Percentiles rank a stretch among this genome's conserved stretches.
phyloP scores from a whole-genome alignment of 176 grass and related monocot genomes.

The Musa beccarii region DNA sequence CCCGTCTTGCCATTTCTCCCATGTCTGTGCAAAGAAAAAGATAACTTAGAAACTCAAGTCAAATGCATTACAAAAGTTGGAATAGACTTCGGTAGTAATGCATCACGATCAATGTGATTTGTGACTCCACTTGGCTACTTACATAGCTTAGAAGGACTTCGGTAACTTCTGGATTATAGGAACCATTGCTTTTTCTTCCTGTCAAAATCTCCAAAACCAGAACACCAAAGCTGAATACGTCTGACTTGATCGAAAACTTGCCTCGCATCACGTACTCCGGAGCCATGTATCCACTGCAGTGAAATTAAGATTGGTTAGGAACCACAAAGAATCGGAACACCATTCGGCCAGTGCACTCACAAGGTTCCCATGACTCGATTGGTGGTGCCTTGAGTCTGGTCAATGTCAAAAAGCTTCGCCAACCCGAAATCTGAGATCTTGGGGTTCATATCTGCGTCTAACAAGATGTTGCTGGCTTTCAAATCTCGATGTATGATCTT shows the following conservation, averaged over 20 bases:
- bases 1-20: not conserved
- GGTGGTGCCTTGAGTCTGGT: not conserved
- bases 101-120: not conserved
- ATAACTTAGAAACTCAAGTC: no score
- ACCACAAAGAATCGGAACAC: no score
- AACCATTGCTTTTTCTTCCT: not conserved
- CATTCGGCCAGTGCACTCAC: not conserved
- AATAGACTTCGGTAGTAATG: no score
- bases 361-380: not conserved
- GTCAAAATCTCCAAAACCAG: conserved; percentile 10
- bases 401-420: not conserved
- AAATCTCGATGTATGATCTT: conserved; percentile 40
- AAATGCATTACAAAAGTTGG: not conserved
- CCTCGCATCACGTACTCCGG: not conserved
- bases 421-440: not conserved
- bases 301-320: not conserved
- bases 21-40: not conserved
- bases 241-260: conserved; percentile 1
- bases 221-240: conserved; percentile 10
- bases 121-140: not conserved
- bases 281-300: conserved; percentile 4
- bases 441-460: no score
- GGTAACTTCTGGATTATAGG: not conserved
- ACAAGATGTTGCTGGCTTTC: conserved; percentile 37
- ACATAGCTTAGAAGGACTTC: conserved; percentile 3